Base-by-base conservation (phyloP, 2,329 filamentous ascomycete genomes). In the Sporothrix inflata region DNA sequence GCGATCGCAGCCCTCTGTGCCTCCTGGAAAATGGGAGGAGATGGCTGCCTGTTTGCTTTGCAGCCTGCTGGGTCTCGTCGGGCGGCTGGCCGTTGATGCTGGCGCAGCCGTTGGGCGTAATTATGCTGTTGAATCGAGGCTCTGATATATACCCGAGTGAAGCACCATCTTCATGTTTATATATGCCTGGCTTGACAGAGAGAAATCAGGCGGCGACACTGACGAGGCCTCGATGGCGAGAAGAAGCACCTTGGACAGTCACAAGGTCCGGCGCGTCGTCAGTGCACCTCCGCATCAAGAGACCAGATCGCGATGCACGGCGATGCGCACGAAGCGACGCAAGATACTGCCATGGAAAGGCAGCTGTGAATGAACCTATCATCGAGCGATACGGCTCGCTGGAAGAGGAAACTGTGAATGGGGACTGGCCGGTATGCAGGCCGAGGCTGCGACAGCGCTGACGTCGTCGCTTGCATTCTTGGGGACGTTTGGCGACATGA, bases 381-480 rank as follows among this genome's bases (percentile, higher is more conserved):
- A 53, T 24, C 9, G 42, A 30, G n/a, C 40, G 4, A 16, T 45
- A 24, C 11, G 19, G 19, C 2, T 34, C 7, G 27, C 30, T 53
- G 45, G 6, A n/a, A 68, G 19, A 68, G 19, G 47, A 21, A 42
- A 27, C 19, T 38, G 66, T 45, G 65, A 68, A 51, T 53, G 42
- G 45, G 14, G 40, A 49, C 38, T 65, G 60, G 60, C 21, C 16
- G 60, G 24, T 42, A 65, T 63, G 57, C 34, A 40, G 3, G 38
- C 55, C 55, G 27, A 63, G 69, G 55, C 69, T 51, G 42, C 55
- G 19, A 21, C 55, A 61, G 55, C 27, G 55, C 55, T 70, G 69
- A 63, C 69, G 55, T 70, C 55, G 55, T 51, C 67, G 27, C 51
- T 69, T n/a, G 34, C 6, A 40, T 42, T 60, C n/a, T 60, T 69